Conservation (phyloP, 805 yeast genomes). For the Hanseniaspora vineae region DNA sequence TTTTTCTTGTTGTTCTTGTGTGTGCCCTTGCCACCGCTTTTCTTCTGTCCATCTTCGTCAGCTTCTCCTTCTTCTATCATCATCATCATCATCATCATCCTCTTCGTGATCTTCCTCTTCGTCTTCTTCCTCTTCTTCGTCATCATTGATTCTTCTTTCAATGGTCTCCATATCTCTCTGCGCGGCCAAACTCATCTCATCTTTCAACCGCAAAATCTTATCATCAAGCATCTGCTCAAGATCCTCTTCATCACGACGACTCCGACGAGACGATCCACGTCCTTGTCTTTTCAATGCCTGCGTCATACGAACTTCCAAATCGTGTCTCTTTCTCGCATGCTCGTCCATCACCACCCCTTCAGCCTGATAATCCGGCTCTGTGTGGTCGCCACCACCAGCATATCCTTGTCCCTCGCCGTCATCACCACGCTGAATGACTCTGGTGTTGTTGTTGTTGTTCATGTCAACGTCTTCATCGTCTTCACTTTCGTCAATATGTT, state of each 20-base stretch:
- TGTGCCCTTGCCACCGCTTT: not conserved
- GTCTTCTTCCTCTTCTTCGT: not conserved
- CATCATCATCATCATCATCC: not conserved
- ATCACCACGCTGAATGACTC: not conserved
- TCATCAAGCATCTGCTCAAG: conserved; percentile 93
- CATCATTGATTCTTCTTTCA: conserved; percentile 28
- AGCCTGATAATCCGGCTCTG: conserved; percentile 1
- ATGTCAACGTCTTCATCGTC: conserved; percentile 12
- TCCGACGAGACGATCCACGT: conserved; percentile 28
- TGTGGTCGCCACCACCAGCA: no score
- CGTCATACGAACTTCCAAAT: conserved; percentile 71
- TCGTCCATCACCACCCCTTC: conserved; percentile 3
- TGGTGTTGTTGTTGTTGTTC: conserved; percentile 1
- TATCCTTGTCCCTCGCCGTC: not conserved
- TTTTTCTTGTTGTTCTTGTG: conserved; percentile 14
- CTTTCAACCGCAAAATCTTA: conserved; percentile 65
- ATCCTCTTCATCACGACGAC: conserved; percentile 78
- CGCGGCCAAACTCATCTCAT: conserved; percentile 82
- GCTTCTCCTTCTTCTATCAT: conserved; percentile 5
- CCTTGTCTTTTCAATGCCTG: conserved; percentile 46
- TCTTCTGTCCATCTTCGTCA: conserved; percentile 14
- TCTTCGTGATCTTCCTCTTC: conserved; percentile 17
- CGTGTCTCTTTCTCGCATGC: conserved; percentile 33
- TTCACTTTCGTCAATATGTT: conserved; percentile 14
- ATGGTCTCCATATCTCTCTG: conserved; percentile 50